These are phyloP conservation scores for Chrysoporthe austroafricana DNA, from an alignment of 2,329 filamentous ascomycete genomes.

Conservation along the genomic window DNA sequence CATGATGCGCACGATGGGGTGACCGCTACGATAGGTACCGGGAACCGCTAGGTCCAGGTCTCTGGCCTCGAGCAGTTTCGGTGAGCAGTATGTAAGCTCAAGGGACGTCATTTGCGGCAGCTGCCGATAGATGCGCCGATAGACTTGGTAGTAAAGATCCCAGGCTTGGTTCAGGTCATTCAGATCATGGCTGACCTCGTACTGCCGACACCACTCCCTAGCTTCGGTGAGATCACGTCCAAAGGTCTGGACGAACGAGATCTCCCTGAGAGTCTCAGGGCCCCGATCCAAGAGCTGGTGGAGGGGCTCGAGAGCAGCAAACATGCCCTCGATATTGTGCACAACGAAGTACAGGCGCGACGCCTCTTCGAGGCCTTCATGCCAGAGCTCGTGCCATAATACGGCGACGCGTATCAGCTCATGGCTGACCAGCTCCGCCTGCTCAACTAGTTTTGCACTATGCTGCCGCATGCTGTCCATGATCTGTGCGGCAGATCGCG, in stretches of 20 bases:
- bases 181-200: constrained; percentile 83
- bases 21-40: constrained; percentile 83
- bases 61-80: constrained; percentile 82
- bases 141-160: constrained; percentile 99
- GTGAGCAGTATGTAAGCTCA: constrained; percentile 95
- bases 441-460: constrained; percentile 87
- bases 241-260: constrained; percentile 97
- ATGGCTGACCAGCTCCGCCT: constrained; percentile 92
- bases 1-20: constrained; percentile 79
- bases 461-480: constrained; percentile 99
- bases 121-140: constrained; percentile 92
- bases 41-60: constrained; percentile 94
- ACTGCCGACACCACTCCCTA: constrained; percentile 93
- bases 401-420: constrained; percentile 97
- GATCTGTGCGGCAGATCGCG: constrained; percentile 85
- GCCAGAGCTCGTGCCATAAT: constrained; percentile 98
- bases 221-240: constrained; percentile 94
- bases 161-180: constrained; percentile 97
- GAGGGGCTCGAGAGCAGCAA: constrained; percentile 83
- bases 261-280: constrained; percentile 90
- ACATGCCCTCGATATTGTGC: constrained; percentile 97
- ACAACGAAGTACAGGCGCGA: constrained; percentile 97
- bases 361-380: constrained; percentile 95
- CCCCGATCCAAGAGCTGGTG: constrained; percentile 91
- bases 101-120: constrained; percentile 89